Evolutionary conservation across 176 grass and related monocot species (phyloP).

Genomic region (Carex parvula): DNA sequence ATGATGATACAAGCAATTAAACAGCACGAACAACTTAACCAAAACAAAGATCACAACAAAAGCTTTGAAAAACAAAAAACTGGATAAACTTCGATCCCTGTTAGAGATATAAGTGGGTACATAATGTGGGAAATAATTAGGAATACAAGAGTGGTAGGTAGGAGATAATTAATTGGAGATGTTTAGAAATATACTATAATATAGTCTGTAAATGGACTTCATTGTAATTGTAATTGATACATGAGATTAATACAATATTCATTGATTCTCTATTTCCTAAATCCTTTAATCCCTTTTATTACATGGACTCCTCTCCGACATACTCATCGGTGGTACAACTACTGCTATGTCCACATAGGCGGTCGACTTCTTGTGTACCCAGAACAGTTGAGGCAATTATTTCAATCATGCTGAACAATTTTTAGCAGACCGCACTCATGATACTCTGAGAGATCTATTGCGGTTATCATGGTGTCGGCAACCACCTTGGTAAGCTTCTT

Average conservation of each 20-base stretch:
- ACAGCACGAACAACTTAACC: neutral
- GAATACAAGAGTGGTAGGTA: too few relatives aligned
- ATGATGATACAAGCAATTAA: neutral
- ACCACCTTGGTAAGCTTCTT: neutral
- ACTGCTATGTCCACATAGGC: neutral
- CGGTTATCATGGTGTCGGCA: neutral
- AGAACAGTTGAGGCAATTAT: neutral
- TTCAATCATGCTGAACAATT: constrained; percentile 1
- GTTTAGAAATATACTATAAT: too few relatives aligned
- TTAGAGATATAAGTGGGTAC: too few relatives aligned
- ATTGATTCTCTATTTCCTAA: too few relatives aligned
- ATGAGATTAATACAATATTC: too few relatives aligned
- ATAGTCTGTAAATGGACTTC: too few relatives aligned
- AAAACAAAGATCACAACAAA: neutral
- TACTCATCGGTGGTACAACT: neutral
- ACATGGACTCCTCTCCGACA: neutral
- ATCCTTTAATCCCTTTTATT: neutral
- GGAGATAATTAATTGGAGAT: too few relatives aligned
- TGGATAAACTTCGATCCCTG: neutral
- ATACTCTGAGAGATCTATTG: neutral
- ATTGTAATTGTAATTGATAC: too few relatives aligned
- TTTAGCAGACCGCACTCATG: neutral
- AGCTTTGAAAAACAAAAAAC: neutral
- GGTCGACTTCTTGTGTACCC: neutral
- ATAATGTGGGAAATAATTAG: too few relatives aligned